Percentiles rank a stretch among this genome's conserved stretches.
Conservation (phyloP, 495 filamentous ascomycete genomes). For the Beverwykella pulmonaria region DNA sequence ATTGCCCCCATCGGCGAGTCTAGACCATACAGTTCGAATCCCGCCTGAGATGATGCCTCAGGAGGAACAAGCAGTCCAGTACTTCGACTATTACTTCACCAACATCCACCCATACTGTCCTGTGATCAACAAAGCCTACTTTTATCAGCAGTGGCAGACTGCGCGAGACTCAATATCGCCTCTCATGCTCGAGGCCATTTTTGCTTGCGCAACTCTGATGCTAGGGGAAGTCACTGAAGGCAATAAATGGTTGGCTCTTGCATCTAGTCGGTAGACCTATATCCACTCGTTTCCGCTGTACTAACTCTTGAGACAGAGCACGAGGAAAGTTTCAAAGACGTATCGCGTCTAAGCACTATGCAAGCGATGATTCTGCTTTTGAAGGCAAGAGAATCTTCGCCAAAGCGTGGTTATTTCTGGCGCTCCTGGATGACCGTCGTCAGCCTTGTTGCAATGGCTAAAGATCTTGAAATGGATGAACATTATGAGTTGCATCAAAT, state of each 20-base stretch:
- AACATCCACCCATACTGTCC: constrained; percentile 97
- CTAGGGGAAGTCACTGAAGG: constrained; percentile 82
- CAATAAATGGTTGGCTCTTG: constrained; percentile 91
- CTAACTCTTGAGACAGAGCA: constrained; percentile 63
- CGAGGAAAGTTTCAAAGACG: constrained; percentile 94
- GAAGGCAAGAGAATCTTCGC: constrained; percentile 88
- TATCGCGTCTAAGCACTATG: constrained; percentile 88
- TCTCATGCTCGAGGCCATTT: constrained; percentile 90
- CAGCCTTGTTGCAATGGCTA: constrained; percentile 86
- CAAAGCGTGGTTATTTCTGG: constrained; percentile 94
- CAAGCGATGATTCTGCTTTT: constrained; percentile 86
- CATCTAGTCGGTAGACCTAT: constrained; percentile 67
- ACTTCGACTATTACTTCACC: constrained; percentile 90
- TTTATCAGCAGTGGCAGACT: constrained; percentile 92
- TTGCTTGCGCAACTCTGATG: constrained; percentile 84
- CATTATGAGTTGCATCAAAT: constrained; percentile 77
- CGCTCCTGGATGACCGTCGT: constrained; percentile 98
- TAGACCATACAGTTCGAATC: constrained; percentile 79
- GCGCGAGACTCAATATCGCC: constrained; percentile 87
- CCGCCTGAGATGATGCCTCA: constrained; percentile 92
- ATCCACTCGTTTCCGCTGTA: neutral
- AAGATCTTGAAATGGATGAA: constrained; percentile 88
- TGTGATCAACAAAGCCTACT: constrained; percentile 77
- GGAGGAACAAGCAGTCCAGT: constrained; percentile 77
- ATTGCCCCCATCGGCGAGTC: constrained; percentile 66